Evolutionary conservation across 2,329 filamentous ascomycete species (phyloP).

Genomic region (Aspergillus candidus): DNA sequence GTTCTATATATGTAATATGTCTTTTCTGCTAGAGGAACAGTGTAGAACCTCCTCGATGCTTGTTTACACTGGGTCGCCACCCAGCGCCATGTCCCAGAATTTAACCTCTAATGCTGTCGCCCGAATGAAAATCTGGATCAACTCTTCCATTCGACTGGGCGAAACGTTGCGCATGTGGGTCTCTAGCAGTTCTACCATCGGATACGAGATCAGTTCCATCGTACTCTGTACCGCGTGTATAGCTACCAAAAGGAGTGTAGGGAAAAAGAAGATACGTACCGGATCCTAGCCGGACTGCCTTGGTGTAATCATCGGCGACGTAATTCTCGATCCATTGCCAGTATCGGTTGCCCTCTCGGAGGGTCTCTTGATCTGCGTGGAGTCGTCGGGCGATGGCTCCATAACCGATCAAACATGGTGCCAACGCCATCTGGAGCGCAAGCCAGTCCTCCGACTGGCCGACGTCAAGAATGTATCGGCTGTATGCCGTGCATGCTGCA

Average conservation of each 20-base stretch:
- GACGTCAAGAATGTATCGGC: conserved; percentile 79
- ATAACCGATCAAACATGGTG: conserved; percentile 88
- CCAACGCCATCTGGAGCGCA: conserved; percentile 74
- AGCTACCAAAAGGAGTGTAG: background rate
- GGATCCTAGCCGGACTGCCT: conserved; percentile 64
- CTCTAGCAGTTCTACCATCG: conserved; percentile 62
- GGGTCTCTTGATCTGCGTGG: conserved; percentile 55
- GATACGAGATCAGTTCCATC: conserved; percentile 4
- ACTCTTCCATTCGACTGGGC: conserved; percentile 67
- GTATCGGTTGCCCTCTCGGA: conserved; percentile 63
- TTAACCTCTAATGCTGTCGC: conserved; percentile 74
- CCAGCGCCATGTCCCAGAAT: conserved; percentile 66
- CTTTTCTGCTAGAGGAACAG: background rate
- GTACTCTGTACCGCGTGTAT: background rate
- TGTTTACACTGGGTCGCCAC: conserved; percentile 15
- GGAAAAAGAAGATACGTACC: conserved; percentile 44
- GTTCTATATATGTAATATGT: background rate
- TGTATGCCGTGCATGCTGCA: conserved; percentile 72
- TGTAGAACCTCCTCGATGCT: no score
- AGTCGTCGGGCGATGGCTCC: conserved; percentile 69
- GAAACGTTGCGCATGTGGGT: conserved; percentile 67
- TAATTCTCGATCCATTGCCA: conserved; percentile 93
- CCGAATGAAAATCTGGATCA: conserved; percentile 77
- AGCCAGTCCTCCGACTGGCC: conserved; percentile 85
- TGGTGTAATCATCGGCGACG: conserved; percentile 68